Base-by-base conservation (phyloP, 2,329 filamentous ascomycete species). In the Cladosporium sp. region DNA sequence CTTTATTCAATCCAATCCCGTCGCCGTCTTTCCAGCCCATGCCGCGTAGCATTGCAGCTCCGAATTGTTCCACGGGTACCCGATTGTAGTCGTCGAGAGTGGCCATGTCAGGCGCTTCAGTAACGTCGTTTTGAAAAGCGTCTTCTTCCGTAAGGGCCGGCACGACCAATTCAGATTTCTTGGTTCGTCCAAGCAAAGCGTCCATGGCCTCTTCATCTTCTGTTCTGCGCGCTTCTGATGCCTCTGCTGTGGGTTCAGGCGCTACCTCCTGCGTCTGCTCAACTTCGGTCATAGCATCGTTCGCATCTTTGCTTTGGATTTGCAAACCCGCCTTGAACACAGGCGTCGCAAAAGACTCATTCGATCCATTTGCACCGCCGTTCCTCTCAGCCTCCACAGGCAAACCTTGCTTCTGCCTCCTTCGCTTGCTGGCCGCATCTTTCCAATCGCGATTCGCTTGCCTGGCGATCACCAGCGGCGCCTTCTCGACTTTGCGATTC, bases 1-100 rank as follows among this genome's bases (percentile, higher is more conserved):
- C 73, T 25, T 74, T 74, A 57, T 82, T 77, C 22, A 81, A 78
- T 76, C 88, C 78, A 54, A 85, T 79, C 39, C 78, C 75, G 62
- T 84, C 80, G 17, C 81, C 85, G 63, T 86, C 84, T 68, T 97
- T 92, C 92, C 93, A 97, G 8, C 94, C 94, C 89, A 97, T 97
- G 9, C 92, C 92, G 34, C 92, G 86, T 37, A 99, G 81, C 63
- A 97, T 80, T 0, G 92, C 92, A 17, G 92, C 89, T 7, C 94
- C 94, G 65, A 97, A 99, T 67, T 97, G 92, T 66, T 97, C 93
- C 15, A 97, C 91, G 0, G 94, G 93, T 62, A 96, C 88, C 12
- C 88, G 86, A 60, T 89, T 88, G 75, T 97, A 97, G 68, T 94
- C 90, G 36, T 90, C 89, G 17, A 96, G 77, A 0, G 86, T 89